A percentile compares a stretch with the other conserved stretches of the same genome.
Conservation (phyloP, 768 basidiomycete species). For the Leccinum imitatum region DNA sequence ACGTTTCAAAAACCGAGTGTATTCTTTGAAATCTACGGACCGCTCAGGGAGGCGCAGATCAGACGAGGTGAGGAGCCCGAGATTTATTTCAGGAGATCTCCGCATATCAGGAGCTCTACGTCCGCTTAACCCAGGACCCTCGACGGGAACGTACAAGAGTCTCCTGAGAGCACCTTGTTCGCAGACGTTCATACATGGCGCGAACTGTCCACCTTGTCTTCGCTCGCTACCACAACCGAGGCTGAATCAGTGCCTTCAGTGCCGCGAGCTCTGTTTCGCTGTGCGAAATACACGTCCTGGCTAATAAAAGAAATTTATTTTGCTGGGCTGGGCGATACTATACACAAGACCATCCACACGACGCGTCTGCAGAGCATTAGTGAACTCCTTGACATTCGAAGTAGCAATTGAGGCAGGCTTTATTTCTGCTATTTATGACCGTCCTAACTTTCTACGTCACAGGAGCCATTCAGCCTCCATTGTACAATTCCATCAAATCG, state of each 20-base stretch:
- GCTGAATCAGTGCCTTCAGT: conserved; percentile 12
- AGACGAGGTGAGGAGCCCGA: conserved; percentile 86
- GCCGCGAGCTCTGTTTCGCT: conserved; percentile 19
- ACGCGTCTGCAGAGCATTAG: conserved; percentile 27
- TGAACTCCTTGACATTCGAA: conserved; percentile 29
- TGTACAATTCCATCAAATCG: conserved; percentile 32
- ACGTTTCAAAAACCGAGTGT: conserved; percentile 28
- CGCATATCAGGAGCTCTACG: too few species aligned
- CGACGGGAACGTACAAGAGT: conserved; percentile 27
- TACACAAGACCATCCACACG: conserved; percentile 23
- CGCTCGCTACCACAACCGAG: not conserved
- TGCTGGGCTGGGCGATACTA: conserved; percentile 27
- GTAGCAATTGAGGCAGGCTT: conserved; percentile 26
- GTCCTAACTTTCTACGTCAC: conserved; percentile 31
- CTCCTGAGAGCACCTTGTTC: conserved; percentile 26
- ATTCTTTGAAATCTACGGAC: too few species aligned
- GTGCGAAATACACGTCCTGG: conserved; percentile 30
- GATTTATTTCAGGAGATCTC: conserved; percentile 43
- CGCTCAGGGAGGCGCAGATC: conserved; percentile 75
- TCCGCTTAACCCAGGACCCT: too few species aligned
- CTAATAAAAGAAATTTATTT: conserved; percentile 28
- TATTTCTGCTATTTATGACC: conserved; percentile 31
- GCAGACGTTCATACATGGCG: conserved; percentile 28
- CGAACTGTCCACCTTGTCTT: conserved; percentile 26
- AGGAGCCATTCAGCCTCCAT: conserved; percentile 31